Evolutionary conservation across 2,329 filamentous ascomycete genomes (phyloP), one percentile per base, ranked within the genome.

Genomic region (Alternaria triticimaculans): DNA sequence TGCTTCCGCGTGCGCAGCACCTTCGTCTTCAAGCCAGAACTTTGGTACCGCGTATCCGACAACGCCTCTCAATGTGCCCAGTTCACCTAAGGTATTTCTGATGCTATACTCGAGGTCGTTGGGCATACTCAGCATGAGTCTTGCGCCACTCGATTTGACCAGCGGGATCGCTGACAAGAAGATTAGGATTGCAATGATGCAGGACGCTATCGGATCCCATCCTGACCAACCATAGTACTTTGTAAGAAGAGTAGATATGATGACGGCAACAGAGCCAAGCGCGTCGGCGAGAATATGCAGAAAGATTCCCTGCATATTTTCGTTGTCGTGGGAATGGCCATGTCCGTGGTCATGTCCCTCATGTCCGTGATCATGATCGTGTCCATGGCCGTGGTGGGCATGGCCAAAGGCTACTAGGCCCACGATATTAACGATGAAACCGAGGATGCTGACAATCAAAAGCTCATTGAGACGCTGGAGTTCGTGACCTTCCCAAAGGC

Each of bases 291-390:
- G 86, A 55, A 99, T 92, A 76, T 99, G 96, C 20, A 99, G 84
- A 80, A 97, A 99, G 69, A 99, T 98, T 12, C 96, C 96, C 72
- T 96, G 88, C 94, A 99, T 97, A 77, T 99, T 99, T 74, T 99
- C 96, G 78, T 97, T 97, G 65, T 93, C 91, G 74, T 94, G 91
- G n/a, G 83, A 82, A 70, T 63, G 60, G 20, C 60, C 60, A 20
- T 77, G 75, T 26, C 74, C 75, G 48, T 82, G 77, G 46, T 76
- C 73, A 23, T 70, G 68, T 14, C 65, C 68, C 33, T 66, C 68
- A 14, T 70, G 68, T 21, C 76, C 76, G 65, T 87, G 83, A 4
- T 76, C 73, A 65, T 87, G 83, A 4, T 76, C 73, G 46, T 78
- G 76, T 9, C 88, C 89, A 76, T 86, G 88, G 51, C 87, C 82